phyloP scores from a whole-genome alignment of 768 basidiomycete species.

The Leccinum ochraceum region DNA sequence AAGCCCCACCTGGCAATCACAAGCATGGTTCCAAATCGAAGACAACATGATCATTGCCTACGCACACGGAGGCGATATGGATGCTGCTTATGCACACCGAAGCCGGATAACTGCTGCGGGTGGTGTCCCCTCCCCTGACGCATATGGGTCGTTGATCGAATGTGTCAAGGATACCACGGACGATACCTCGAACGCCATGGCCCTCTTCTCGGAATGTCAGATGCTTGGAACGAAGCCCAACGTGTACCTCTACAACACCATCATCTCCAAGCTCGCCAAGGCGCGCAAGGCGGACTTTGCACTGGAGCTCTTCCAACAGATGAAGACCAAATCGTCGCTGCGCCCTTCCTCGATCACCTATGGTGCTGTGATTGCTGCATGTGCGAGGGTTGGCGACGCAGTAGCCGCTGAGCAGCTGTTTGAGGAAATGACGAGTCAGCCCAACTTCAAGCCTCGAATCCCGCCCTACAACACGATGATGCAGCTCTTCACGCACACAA shows the following conservation, averaged over 20 bases:
- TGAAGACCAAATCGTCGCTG: slow-evolving; percentile 63
- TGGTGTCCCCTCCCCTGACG: slow-evolving; percentile 79
- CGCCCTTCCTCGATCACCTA: slow-evolving; percentile 86
- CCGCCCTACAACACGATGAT: slow-evolving; percentile 99
- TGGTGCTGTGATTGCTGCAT: slow-evolving; percentile 91
- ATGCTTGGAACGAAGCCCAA: slow-evolving; percentile 71
- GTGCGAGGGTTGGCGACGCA: slow-evolving; percentile 89
- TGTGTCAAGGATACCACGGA: slow-evolving; percentile 93
- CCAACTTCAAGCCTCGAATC: slow-evolving; percentile 82
- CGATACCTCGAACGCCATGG: slow-evolving; percentile 84
- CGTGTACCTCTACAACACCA: slow-evolving; percentile 93
- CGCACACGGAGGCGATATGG: slow-evolving; percentile 78
- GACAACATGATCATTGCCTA: slow-evolving; percentile 87
- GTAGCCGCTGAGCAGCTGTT: slow-evolving; percentile 81
- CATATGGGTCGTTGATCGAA: slow-evolving; percentile 89
- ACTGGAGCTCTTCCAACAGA: slow-evolving; percentile 82
- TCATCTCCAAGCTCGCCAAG: slow-evolving; percentile 93
- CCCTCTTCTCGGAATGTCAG: slow-evolving; percentile 79
- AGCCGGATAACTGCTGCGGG: slow-evolving; percentile 74
- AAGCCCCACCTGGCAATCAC: slow-evolving; percentile 48
- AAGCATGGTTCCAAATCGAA: slow-evolving; percentile 77
- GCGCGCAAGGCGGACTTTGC: slow-evolving; percentile 93
- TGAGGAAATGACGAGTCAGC: slow-evolving; percentile 73
- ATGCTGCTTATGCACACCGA: slow-evolving; percentile 81
- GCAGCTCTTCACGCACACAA: slow-evolving; percentile 91